Percentiles rank a stretch among this genome's conserved stretches.
phyloP scores from a whole-genome alignment of 2,329 filamentous ascomycete species.

The Fusarium humuli region DNA sequence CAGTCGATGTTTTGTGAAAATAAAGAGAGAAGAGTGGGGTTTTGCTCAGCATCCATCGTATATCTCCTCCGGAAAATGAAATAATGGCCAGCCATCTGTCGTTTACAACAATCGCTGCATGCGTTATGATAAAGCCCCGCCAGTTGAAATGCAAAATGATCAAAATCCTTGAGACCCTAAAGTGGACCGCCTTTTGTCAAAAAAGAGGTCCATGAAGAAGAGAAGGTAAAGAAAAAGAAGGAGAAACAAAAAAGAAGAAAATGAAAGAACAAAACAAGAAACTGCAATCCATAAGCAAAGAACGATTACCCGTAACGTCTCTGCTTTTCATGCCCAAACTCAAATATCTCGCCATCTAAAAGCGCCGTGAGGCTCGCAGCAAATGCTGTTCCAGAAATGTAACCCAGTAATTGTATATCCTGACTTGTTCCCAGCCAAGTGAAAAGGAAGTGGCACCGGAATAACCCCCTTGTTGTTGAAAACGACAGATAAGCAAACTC shows the following conservation, averaged over 20 bases:
- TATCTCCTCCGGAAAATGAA: slow-evolving; percentile 21
- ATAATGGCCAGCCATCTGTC: slow-evolving; percentile 39
- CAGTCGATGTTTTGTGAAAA: slow-evolving; percentile 34
- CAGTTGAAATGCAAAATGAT: slow-evolving; percentile 35
- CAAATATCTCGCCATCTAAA: slow-evolving; percentile 27
- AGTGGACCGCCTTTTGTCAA: slow-evolving; percentile 27
- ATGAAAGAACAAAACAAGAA: neutral
- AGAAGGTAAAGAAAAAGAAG: neutral
- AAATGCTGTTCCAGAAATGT: slow-evolving; percentile 42
- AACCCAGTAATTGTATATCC: slow-evolving; percentile 33
- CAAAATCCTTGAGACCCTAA: slow-evolving; percentile 35
- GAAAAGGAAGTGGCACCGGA: slow-evolving; percentile 28
- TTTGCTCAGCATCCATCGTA: neutral
- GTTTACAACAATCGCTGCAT: slow-evolving; percentile 17
- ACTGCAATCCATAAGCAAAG: neutral
- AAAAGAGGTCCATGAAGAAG: slow-evolving; percentile 32
- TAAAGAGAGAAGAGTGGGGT: slow-evolving; percentile 2
- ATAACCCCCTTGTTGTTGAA: slow-evolving; percentile 46
- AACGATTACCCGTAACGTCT: slow-evolving; percentile 23
- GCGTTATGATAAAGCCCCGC: slow-evolving; percentile 12
- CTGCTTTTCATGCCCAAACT: slow-evolving; percentile 13
- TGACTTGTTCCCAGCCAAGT: slow-evolving; percentile 32
- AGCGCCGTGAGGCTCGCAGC: slow-evolving; percentile 48
- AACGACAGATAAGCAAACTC: slow-evolving; percentile 17
- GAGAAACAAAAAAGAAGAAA: neutral